Base-by-base conservation (phyloP, 331 rosid genomes). In the Pyracantha coccinea region DNA sequence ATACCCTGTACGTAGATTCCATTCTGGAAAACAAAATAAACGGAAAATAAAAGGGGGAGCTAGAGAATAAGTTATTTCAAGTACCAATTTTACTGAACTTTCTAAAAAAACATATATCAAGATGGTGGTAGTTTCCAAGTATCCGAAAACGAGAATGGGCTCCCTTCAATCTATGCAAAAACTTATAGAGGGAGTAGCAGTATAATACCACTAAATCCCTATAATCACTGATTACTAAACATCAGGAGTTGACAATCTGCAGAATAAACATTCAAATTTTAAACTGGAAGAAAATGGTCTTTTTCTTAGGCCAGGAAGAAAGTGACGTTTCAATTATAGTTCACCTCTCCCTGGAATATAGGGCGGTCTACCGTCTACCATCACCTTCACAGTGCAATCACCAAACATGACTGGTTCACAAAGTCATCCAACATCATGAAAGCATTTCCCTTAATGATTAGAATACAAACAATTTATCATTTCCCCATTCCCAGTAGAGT, bases 1-100 rank as follows among this genome's bases (percentile, higher is more conserved):
- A 94, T 64, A 87, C 80, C 82, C 96, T 82, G 71, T 87, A 94
- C 0, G 91, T 86, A 15, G 97, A 94, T 85, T 94, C 97, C 97
- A 94, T 83, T 83, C 99, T 94, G 89, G 16, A 55, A 70, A 76
- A 29, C 13, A 53, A 45, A 19, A 60, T 4, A 67, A 53, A 52
- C 53, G 38, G 66, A 77, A 69, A 52, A 54, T 60, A 24, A 25
- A 13, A 25, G 66, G 66, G 68, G 24, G 41, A 4, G 27, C 4
- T 24, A 28, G 23, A 27, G 70, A 44, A 35, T 68, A 54, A 78
- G 5, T 54, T 25, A 63, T 17, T 61, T 69, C 45, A 53, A 64
- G 59, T 41, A 74, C 66, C 33, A 61, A 35, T 35, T 23, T 44
- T 16, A 16, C 9, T 32, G 75, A 35, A 52, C 27, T 53, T 67